phyloP scores from a whole-genome alignment of 805 yeast genomes.

The Nakazawaea peltata region DNA sequence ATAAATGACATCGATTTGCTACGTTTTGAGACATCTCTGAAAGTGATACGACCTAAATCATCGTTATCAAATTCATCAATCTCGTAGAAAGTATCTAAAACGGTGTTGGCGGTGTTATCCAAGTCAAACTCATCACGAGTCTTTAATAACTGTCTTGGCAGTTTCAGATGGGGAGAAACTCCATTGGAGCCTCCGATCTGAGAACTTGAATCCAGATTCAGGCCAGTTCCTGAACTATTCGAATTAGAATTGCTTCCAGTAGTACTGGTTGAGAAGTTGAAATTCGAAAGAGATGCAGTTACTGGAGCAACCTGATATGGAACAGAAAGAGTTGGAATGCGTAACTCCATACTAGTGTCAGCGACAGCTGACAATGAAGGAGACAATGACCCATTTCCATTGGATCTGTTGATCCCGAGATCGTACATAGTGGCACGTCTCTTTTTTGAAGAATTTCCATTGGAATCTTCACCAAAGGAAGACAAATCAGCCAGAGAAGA shows the following conservation, averaged over 20 bases:
- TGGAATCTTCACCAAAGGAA: constrained; percentile 6
- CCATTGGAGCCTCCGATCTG: too few species aligned
- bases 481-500: neutral
- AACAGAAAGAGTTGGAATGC: constrained; percentile 33
- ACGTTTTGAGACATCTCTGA: constrained; percentile 33
- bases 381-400: too few species aligned
- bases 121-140: constrained; percentile 31
- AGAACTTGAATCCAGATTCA: too few species aligned
- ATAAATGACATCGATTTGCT: constrained; percentile 61
- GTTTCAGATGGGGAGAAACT: too few species aligned
- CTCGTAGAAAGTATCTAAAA: constrained; percentile 10
- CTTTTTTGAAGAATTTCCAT: constrained; percentile 21
- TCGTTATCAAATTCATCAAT: constrained; percentile 32
- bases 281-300: constrained; percentile 43
- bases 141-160: constrained; percentile 3
- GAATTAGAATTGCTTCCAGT: neutral
- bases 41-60: constrained; percentile 29
- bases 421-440: constrained; percentile 49
- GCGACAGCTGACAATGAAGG: constrained; percentile 5
- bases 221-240: neutral
- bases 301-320: constrained; percentile 77
- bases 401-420: constrained; percentile 34
- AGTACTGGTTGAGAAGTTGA: neutral
- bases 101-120: constrained; percentile 22
- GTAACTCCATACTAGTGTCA: constrained; percentile 5